Conservation (phyloP, 2,329 filamentous ascomycete species). For the Dactylellina cionopaga region DNA sequence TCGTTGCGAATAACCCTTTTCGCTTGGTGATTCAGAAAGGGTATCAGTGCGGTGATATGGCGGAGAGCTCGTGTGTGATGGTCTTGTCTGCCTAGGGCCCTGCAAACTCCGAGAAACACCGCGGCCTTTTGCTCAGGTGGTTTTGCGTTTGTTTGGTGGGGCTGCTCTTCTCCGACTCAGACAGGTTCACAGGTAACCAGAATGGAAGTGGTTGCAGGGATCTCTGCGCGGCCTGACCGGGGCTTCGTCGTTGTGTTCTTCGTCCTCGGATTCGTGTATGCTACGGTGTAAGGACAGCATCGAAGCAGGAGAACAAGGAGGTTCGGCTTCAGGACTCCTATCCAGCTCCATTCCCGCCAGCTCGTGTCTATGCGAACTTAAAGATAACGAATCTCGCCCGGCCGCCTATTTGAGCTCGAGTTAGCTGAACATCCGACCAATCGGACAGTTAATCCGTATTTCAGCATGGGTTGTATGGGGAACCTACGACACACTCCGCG, state of each 20-base stretch:
- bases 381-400: slow-evolving; percentile 43
- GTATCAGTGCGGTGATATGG: slow-evolving; percentile 51
- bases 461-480: slow-evolving; percentile 12
- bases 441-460: slow-evolving; percentile 39
- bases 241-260: slow-evolving; percentile 48
- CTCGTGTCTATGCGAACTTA: slow-evolving; percentile 6
- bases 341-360: slow-evolving; percentile 9
- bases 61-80: slow-evolving; percentile 46
- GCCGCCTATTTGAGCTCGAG: slow-evolving; percentile 28
- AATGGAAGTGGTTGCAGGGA: slow-evolving; percentile 50
- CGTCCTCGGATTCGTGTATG: slow-evolving; percentile 37
- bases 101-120: slow-evolving; percentile 50
- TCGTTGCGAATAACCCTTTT: slow-evolving; percentile 27
- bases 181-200: slow-evolving; percentile 49
- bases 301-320: slow-evolving; percentile 7
- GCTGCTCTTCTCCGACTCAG: slow-evolving; percentile 44
- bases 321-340: slow-evolving; percentile 18
- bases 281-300: slow-evolving; percentile 17
- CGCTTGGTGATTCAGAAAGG: slow-evolving; percentile 40
- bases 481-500: slow-evolving; percentile 57
- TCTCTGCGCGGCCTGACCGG: slow-evolving; percentile 47
- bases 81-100: slow-evolving; percentile 50
- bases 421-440: slow-evolving; percentile 4
- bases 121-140: slow-evolving; percentile 45
- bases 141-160: slow-evolving; percentile 48